Conservation (phyloP, 345 rosid genomes). For the Gynandropsis gynandra region DNA sequence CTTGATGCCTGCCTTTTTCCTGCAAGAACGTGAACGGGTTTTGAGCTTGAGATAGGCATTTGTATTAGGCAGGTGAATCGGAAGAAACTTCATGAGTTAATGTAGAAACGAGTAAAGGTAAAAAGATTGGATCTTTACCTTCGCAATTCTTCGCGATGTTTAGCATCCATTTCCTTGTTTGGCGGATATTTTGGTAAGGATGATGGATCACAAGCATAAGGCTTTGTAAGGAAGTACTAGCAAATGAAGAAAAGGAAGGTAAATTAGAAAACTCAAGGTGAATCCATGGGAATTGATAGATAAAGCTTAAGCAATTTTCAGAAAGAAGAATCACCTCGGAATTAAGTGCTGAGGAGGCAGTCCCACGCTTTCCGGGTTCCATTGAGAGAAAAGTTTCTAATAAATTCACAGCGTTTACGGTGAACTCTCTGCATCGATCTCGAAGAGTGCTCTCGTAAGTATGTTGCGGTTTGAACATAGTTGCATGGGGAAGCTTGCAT, state of each 20-base stretch:
- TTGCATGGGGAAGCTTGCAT: constrained; percentile 44
- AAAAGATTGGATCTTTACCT: constrained; percentile 31
- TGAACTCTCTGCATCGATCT: constrained; percentile 47
- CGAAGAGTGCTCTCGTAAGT: constrained; percentile 43
- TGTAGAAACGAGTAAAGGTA: constrained; percentile 1
- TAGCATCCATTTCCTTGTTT: constrained; percentile 74
- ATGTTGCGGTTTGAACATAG: constrained; percentile 56
- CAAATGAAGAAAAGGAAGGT: neutral
- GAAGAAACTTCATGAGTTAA: neutral
- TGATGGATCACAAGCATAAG: constrained; percentile 65
- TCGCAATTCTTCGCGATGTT: constrained; percentile 47
- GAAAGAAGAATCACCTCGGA: constrained; percentile 37
- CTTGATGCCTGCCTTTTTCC: constrained; percentile 44
- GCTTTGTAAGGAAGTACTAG: constrained; percentile 55
- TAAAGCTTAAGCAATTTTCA: neutral
- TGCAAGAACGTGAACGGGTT: constrained; percentile 21
- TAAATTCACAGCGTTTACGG: constrained; percentile 35
- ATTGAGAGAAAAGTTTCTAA: constrained; percentile 55
- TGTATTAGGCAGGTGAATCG: neutral
- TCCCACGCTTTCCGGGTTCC: constrained; percentile 66
- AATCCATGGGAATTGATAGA: neutral
- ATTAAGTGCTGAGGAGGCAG: constrained; percentile 60
- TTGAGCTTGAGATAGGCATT: constrained; percentile 1
- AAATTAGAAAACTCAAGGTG: constrained; percentile 1
- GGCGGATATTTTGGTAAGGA: constrained; percentile 68